Evolutionary conservation across 495 filamentous ascomycete genomes (phyloP).

Genomic region (Pyrenopolyporus hunteri): DNA sequence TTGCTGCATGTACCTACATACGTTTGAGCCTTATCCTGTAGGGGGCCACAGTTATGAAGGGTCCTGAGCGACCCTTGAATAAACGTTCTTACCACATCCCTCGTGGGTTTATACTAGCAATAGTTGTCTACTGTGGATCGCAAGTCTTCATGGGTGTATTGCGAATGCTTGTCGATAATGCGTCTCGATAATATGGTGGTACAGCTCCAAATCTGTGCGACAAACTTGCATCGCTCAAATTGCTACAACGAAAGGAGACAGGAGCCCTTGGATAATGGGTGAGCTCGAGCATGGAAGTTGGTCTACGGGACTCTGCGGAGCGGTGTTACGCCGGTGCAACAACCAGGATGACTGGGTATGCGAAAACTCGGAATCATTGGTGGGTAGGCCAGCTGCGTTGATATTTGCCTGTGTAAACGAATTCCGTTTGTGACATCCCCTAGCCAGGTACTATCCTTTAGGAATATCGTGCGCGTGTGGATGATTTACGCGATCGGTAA

Average conservation of each 20-base stretch:
- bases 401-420: conserved; percentile 33
- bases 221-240: conserved; percentile 29
- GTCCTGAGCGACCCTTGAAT: not conserved
- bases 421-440: conserved; percentile 16
- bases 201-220: conserved; percentile 31
- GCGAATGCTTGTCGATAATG: conserved; percentile 24
- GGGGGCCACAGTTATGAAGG: too few species aligned
- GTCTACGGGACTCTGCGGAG: conserved; percentile 36
- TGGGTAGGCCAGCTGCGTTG: conserved; percentile 9
- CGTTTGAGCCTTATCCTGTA: too few species aligned
- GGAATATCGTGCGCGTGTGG: conserved; percentile 14
- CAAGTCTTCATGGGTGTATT: conserved; percentile 7
- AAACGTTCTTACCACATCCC: not conserved
- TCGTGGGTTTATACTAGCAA: not conserved
- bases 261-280: conserved; percentile 18
- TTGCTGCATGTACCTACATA: too few species aligned
- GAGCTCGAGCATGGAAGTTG: conserved; percentile 28
- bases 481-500: conserved; percentile 9
- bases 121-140: not conserved
- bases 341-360: conserved; percentile 23
- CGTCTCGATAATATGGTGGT: conserved; percentile 30
- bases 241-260: conserved; percentile 22
- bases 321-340: conserved; percentile 37
- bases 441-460: conserved; percentile 5
- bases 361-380: conserved; percentile 28